Percentiles rank a stretch among this genome's conserved stretches.
Conservation (phyloP, 768 basidiomycete genomes). For the Hypholoma sublateritium region DNA sequence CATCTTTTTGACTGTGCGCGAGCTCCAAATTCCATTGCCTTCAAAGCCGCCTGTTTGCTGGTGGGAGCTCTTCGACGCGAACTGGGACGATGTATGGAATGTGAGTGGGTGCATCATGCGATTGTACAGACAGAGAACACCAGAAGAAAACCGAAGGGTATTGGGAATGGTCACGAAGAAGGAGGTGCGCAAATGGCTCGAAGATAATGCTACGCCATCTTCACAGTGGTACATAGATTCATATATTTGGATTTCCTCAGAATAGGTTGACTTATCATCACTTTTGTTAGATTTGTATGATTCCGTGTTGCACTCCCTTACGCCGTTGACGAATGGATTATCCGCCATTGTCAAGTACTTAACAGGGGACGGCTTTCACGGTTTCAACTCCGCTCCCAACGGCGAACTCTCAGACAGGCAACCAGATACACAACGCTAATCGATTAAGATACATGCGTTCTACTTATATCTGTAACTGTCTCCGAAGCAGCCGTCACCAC, state of each 20-base stretch:
- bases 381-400: too few relatives aligned
- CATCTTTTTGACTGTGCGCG: constrained; percentile 78
- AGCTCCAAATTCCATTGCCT: constrained; percentile 73
- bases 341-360: background rate
- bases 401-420: too few relatives aligned
- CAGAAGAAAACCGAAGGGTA: constrained; percentile 42
- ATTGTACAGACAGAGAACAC: constrained; percentile 62
- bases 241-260: background rate
- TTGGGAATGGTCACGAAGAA: constrained; percentile 71
- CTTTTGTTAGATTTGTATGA: background rate
- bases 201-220: constrained; percentile 37
- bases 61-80: constrained; percentile 94
- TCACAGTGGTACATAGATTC: background rate
- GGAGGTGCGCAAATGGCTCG: constrained; percentile 82
- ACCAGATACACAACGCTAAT: too few relatives aligned
- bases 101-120: constrained; percentile 85
- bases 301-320: background rate
- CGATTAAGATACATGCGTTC: too few relatives aligned
- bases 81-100: constrained; percentile 85
- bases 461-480: too few relatives aligned
- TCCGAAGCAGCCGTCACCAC: too few relatives aligned
- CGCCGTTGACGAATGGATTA: background rate
- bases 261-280: background rate
- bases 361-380: too few relatives aligned
- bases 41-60: constrained; percentile 71